Conservation (phyloP, 83 land plant species). For the Thuja plicata region DNA sequence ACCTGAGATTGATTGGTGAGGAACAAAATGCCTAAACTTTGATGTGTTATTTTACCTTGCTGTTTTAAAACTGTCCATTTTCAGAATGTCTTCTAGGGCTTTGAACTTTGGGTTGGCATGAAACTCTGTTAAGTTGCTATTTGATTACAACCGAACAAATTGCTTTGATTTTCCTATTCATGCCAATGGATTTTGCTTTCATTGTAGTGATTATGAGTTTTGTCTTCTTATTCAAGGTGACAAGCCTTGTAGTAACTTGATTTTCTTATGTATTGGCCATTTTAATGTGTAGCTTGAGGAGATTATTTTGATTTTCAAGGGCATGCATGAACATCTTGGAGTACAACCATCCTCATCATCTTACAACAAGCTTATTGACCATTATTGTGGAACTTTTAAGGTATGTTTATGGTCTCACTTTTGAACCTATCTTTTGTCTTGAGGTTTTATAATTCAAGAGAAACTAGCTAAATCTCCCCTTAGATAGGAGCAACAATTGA, state of each 20-base stretch:
- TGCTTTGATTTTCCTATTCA: neutral
- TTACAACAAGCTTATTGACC: constrained; percentile 43
- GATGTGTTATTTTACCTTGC: neutral
- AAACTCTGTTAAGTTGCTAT: no score
- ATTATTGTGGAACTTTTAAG: constrained; percentile 37
- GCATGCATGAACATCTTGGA: constrained; percentile 31
- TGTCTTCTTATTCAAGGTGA: neutral
- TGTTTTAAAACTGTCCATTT: neutral
- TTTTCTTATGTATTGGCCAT: neutral
- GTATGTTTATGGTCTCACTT: constrained; percentile 22
- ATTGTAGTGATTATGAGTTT: neutral
- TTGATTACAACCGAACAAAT: neutral
- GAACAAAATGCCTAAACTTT: neutral
- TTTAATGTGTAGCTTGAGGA: constrained; percentile 45
- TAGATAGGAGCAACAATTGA: neutral
- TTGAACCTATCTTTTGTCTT: neutral
- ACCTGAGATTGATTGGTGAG: neutral
- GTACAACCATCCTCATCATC: constrained; percentile 30
- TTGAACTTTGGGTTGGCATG: neutral
- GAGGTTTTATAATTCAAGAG: neutral
- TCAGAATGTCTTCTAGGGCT: neutral
- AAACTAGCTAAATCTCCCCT: neutral
- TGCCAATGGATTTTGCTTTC: neutral
- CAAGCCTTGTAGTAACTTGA: neutral
- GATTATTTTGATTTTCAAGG: constrained; percentile 26